Percentiles rank a stretch among this genome's conserved stretches.
These are phyloP conservation scores for Fusarium euwallaceae DNA, from an alignment of 2,329 filamentous ascomycete species.

Conservation along the genomic window DNA sequence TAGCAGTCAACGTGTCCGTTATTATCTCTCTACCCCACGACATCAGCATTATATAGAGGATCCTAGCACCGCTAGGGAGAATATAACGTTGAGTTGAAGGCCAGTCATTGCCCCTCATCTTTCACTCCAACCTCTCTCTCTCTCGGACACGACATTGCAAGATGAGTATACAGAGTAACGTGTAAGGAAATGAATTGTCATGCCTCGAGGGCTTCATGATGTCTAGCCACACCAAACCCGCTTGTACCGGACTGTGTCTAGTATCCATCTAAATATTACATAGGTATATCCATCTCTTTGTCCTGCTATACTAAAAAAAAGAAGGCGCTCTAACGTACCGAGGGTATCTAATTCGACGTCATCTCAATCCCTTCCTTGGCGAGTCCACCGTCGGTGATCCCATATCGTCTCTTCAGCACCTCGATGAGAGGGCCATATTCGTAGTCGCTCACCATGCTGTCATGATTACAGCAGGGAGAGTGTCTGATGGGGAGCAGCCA, in stretches of 20 bases:
- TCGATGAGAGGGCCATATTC: slow-evolving; percentile 73
- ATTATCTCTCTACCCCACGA: too few species aligned
- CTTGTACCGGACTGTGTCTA: neutral
- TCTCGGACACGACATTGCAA: too few species aligned
- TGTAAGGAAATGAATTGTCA: neutral
- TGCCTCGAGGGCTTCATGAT: neutral
- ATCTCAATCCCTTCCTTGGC: slow-evolving; percentile 38
- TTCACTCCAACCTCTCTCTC: neutral
- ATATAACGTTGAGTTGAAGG: neutral
- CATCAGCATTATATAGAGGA: too few species aligned
- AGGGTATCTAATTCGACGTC: slow-evolving; percentile 38
- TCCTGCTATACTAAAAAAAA: neutral
- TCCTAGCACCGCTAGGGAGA: too few species aligned
- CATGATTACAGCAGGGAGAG: slow-evolving; percentile 81
- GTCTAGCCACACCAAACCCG: neutral
- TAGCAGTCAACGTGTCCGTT: too few species aligned
- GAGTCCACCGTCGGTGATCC: slow-evolving; percentile 31
- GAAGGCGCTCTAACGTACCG: slow-evolving; percentile 3
- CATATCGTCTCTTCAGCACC: slow-evolving; percentile 62
- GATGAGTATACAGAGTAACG: neutral
- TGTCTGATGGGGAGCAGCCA: slow-evolving; percentile 84
- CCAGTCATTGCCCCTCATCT: neutral
- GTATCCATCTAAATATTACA: slow-evolving; percentile 26
- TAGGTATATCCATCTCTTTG: slow-evolving; percentile 19
- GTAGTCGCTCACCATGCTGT: slow-evolving; percentile 75